Base-by-base conservation (phyloP, 2,329 filamentous ascomycete species). In the Didymosphaeria variabile region DNA sequence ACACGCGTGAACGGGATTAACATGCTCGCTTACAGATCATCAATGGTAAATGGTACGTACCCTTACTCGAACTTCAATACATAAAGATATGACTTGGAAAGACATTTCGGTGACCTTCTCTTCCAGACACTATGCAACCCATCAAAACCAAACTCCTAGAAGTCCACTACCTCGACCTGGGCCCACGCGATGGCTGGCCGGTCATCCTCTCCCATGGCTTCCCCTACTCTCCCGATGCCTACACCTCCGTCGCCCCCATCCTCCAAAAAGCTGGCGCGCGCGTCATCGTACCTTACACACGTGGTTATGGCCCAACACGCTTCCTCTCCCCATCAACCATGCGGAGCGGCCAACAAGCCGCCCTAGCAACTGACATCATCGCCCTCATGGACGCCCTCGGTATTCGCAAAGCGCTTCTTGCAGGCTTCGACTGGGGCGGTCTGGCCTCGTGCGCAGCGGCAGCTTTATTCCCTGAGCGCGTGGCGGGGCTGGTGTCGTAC, bases 141-240 rank as follows among this genome's bases (percentile, higher is more conserved):
- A 52, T 52, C 49, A 34, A 52, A n/a, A 52, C 49, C 31, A 9
- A 38, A 23, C 49, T 52, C 21, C n/a, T 52, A 9, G 49, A 52
- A 23, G 31, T 52, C 49, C 49, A 52, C 32, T 52, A 52, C 32
- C 49, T 52, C 1, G 31, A 38, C 32, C 17, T 52, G 32, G 49
- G 49, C 15, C 49, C 49, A 6, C 49, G 12, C 17, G 31, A 36
- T 21, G 49, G 49, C 8, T 52, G 49, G 49, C 49, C 49, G 13
- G 32, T 52, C 31, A 52, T 52, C n/a, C 49, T 52, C 19, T 52
- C 49, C 7, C 49, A 52, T 10, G 49, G 49, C 31, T 52, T 52
- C 8, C 49, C 49, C 32, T 52, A 52, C 21, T 29, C 32, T 13
- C 4, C 23, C n/a, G 31, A 38, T 21, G 49, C 49, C 7, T 52